Base-by-base conservation (phyloP, 2,329 filamentous ascomycete species). In the Colletotrichum incanum region DNA sequence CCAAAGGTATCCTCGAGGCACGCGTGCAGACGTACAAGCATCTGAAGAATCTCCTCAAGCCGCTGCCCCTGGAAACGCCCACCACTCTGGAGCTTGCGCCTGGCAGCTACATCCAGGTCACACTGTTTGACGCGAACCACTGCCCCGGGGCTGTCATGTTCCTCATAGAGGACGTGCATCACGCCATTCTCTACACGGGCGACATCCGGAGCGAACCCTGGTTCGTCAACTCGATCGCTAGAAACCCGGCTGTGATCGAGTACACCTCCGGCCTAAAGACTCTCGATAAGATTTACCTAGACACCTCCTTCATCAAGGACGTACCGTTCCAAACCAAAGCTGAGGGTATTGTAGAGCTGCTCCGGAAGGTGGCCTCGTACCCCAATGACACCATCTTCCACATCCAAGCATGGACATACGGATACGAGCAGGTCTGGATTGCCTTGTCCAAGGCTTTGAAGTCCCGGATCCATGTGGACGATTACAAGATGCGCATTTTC, bases 61-160 rank as follows among this genome's bases (percentile, higher is more conserved):
- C 94, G 0, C 87, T 98, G 41, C 95, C 95, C 0, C 82, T 98
- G 11, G 92, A 96, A 61, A 94, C 94, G 0, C 94, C 94, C 0
- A 95, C 92, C 0, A 82, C 84, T 5, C 89, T 98, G 58, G 94
- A 97, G 77, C 86, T 98, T 3, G 86, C 86, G 1, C 93, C 92
- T 0, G 89, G 89, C 1, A 87, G 88, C 58, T 84, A 83, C n/a
- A 90, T 98, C 31, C 90, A 91, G 58, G 94, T 97, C 23, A 98
- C 95, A 0, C 85, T 98, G 0, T 89, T 98, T 63, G 93, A 98
- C 83, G 95, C 96, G 1, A 98, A 98, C 76, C 96, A 98, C 79
- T 98, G 96, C 77, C 89, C 93, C 0, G 95, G 96, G 0, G 92
- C 94, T 23, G 94, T 96, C 23, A 97, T 98, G 94, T 98, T 98